Evolutionary conservation across 495 filamentous ascomycete genomes (phyloP).

Genomic region (Lasiosphaeriaceae sp.): DNA sequence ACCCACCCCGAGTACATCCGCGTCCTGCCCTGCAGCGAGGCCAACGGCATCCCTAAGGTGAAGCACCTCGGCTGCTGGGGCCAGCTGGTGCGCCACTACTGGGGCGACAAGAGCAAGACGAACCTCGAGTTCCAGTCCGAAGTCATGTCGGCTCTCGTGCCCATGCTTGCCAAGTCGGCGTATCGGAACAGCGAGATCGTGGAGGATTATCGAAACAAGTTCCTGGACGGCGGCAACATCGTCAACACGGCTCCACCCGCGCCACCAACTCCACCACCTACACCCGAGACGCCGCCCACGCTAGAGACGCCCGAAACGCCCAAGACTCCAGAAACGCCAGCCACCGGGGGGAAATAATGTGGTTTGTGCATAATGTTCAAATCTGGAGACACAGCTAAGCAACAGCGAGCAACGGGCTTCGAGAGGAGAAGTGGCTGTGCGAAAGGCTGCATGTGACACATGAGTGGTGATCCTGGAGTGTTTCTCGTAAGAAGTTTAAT

Average conservation of each 20-base stretch:
- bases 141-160: conserved; percentile 22
- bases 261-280: too few species aligned
- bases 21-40: conserved; percentile 24
- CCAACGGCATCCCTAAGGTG: conserved; percentile 25
- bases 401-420: not conserved
- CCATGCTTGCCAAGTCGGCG: conserved; percentile 19
- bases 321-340: too few species aligned
- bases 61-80: conserved; percentile 17
- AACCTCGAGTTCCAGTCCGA: conserved; percentile 17
- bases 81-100: conserved; percentile 28
- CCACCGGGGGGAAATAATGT: too few species aligned
- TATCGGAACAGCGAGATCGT: conserved; percentile 10
- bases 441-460: not conserved
- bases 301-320: too few species aligned
- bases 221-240: conserved; percentile 17
- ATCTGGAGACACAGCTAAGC: not conserved
- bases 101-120: conserved; percentile 20
- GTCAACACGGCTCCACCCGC: conserved; percentile 4
- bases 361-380: too few species aligned
- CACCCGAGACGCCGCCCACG: too few species aligned
- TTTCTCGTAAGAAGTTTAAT: not conserved
- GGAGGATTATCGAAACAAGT: conserved; percentile 15
- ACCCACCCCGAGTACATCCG: conserved; percentile 19
- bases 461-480: not conserved
- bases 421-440: not conserved